A percentile compares a stretch with the other conserved stretches of the same genome.
Conservation (phyloP, 2,329 filamentous ascomycete genomes). For the Colletotrichum truncatum region DNA sequence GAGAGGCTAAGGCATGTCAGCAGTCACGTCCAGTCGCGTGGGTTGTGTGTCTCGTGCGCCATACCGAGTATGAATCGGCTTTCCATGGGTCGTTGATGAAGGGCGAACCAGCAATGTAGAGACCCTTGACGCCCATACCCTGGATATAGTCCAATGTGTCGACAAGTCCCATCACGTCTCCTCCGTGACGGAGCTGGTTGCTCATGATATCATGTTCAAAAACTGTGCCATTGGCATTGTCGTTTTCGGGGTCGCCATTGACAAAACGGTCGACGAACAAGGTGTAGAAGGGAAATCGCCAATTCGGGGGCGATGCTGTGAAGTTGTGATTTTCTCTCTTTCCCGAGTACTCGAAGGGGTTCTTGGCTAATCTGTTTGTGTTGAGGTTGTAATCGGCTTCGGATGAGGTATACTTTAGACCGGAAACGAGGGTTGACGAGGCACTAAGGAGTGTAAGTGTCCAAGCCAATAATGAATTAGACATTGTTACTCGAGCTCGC, state of each 20-base stretch:
- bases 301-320: slow-evolving; percentile 64
- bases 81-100: slow-evolving; percentile 74
- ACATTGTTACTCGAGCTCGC: slow-evolving; percentile 30
- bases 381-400: slow-evolving; percentile 67
- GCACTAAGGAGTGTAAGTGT: slow-evolving; percentile 29
- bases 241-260: slow-evolving; percentile 71
- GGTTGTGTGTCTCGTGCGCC: neutral
- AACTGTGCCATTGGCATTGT: slow-evolving; percentile 67
- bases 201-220: slow-evolving; percentile 69
- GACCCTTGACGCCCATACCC: slow-evolving; percentile 70
- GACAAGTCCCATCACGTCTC: slow-evolving; percentile 65
- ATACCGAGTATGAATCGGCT: slow-evolving; percentile 63
- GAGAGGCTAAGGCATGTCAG: slow-evolving; percentile 46
- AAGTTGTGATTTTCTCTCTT: slow-evolving; percentile 63
- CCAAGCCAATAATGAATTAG: slow-evolving; percentile 31
- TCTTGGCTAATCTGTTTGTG: slow-evolving; percentile 62
- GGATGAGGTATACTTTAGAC: slow-evolving; percentile 38
- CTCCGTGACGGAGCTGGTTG: slow-evolving; percentile 71
- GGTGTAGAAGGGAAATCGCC: slow-evolving; percentile 74
- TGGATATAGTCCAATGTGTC: slow-evolving; percentile 72
- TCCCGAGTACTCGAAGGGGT: slow-evolving; percentile 67
- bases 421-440: slow-evolving; percentile 37
- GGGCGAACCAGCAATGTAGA: slow-evolving; percentile 71
- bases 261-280: slow-evolving; percentile 71
- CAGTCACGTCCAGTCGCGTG: slow-evolving; percentile 35